A percentile compares a stretch with the other conserved stretches of the same genome.
Conservation (phyloP, 2,329 filamentous ascomycete species). For the Xylaria multiplex region DNA sequence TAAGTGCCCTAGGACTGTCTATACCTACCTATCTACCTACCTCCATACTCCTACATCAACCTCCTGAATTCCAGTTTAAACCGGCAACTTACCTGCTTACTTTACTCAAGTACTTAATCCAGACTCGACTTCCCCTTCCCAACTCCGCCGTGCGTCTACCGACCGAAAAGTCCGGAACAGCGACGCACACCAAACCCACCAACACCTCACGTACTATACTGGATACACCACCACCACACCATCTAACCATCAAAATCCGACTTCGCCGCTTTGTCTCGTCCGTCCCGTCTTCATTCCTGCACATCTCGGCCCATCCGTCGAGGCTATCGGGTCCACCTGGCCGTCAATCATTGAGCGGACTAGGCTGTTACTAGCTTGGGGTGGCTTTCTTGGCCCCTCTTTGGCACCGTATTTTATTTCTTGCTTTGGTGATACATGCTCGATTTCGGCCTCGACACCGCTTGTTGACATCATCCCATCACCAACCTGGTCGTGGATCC, state of each 20-base stretch:
- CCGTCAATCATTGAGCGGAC: not conserved
- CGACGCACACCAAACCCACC: no score
- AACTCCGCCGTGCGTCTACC: not conserved
- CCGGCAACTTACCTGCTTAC: no score
- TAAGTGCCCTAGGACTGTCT: slow-evolving; percentile 12
- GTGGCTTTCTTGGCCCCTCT: slow-evolving; percentile 7
- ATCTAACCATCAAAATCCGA: not conserved
- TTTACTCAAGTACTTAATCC: not conserved
- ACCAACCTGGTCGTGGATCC: slow-evolving; percentile 10
- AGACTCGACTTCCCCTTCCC: not conserved
- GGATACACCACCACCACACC: not conserved
- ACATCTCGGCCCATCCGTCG: slow-evolving; percentile 13
- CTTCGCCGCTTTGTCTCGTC: not conserved
- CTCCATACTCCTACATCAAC: no score
- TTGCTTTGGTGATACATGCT: not conserved
- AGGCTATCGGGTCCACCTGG: slow-evolving; percentile 9
- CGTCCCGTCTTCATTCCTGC: not conserved
- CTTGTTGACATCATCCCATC: slow-evolving; percentile 13
- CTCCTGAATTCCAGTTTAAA: not conserved
- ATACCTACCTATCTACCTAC: not conserved
- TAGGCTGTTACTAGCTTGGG: slow-evolving; percentile 9
- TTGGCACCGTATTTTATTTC: not conserved
- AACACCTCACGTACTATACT: no score
- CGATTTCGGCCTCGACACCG: not conserved
- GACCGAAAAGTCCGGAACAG: not conserved